phyloP scores from a whole-genome alignment of 169 alveolate genomes.

The Fabrea salina region DNA sequence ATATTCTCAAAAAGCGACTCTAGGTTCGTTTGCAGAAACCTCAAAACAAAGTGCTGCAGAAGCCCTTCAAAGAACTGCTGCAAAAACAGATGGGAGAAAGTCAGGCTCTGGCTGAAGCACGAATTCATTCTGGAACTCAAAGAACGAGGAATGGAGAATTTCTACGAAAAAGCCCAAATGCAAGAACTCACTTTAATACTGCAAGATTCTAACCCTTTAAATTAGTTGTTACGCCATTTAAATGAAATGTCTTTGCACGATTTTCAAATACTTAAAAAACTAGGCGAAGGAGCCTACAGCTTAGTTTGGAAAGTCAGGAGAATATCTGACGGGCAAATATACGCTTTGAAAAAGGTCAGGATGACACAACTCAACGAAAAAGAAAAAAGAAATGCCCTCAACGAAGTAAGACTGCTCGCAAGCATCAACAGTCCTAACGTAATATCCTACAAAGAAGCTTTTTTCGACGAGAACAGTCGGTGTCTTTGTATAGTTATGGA shows the following conservation, averaged over 20 bases:
- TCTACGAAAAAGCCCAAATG: too few species aligned
- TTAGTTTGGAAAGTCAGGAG: constrained; percentile 69
- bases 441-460: constrained; percentile 67
- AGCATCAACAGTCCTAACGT: constrained; percentile 56
- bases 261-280: constrained; percentile 34
- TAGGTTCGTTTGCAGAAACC: too few species aligned
- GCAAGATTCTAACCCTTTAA: too few species aligned
- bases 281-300: constrained; percentile 85
- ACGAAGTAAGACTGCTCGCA: constrained; percentile 69
- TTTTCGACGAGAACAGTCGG: constrained; percentile 50
- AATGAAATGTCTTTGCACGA: constrained; percentile 20
- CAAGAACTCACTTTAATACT: too few species aligned
- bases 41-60: too few species aligned
- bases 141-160: too few species aligned
- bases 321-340: constrained; percentile 34
- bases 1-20: too few species aligned
- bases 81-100: too few species aligned
- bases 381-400: constrained; percentile 68
- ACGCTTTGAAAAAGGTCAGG: constrained; percentile 63
- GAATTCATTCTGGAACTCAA: too few species aligned
- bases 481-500: constrained; percentile 80
- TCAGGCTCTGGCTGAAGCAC: too few species aligned
- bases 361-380: constrained; percentile 51
- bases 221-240: too few species aligned
- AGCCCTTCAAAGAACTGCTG: too few species aligned